phyloP scores from a whole-genome alignment of 495 filamentous ascomycete species.

The Lasiosphaeria hispida region DNA sequence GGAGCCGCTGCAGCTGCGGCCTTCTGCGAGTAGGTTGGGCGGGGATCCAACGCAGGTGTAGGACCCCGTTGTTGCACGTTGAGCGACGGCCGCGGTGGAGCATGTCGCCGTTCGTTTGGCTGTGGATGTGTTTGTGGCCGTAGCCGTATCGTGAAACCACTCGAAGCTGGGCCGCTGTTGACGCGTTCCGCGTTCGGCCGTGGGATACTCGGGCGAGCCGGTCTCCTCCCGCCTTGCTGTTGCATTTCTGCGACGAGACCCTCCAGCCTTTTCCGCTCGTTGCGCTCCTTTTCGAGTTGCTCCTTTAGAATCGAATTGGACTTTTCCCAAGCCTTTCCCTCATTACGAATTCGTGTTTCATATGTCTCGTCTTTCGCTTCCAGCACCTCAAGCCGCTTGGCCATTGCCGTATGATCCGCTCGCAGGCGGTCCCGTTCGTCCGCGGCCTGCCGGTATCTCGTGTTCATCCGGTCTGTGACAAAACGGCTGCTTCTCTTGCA shows the following conservation, averaged over 20 bases:
- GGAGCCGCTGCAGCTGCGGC: slow-evolving; percentile 9
- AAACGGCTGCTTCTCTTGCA: slow-evolving; percentile 36
- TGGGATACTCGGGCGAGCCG: slow-evolving; percentile 11
- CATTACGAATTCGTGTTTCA: slow-evolving; percentile 30
- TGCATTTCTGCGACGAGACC: slow-evolving; percentile 20
- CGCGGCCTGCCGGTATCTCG: slow-evolving; percentile 16
- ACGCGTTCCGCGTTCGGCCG: slow-evolving; percentile 8
- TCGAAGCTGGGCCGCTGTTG: neutral
- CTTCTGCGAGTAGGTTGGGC: slow-evolving; percentile 23
- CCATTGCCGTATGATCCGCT: slow-evolving; percentile 22
- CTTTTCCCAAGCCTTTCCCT: slow-evolving; percentile 21
- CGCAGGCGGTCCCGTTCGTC: slow-evolving; percentile 31
- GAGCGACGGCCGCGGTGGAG: neutral
- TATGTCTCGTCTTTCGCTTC: slow-evolving; percentile 35
- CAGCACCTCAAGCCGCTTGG: slow-evolving; percentile 29
- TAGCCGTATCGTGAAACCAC: slow-evolving; percentile 20
- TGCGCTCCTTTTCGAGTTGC: slow-evolving; percentile 29
- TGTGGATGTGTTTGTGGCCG: slow-evolving; percentile 17
- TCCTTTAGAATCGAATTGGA: slow-evolving; percentile 23
- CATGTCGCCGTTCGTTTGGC: neutral
- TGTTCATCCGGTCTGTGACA: slow-evolving; percentile 32
- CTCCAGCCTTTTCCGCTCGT: slow-evolving; percentile 21
- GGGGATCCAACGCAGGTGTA: slow-evolving; percentile 7
- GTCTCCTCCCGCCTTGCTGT: slow-evolving; percentile 8
- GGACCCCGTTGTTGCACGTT: slow-evolving; percentile 7